These are phyloP conservation scores for Xylaria sp. DNA, from an alignment of 2,329 filamentous ascomycete genomes.

Conservation along the genomic window DNA sequence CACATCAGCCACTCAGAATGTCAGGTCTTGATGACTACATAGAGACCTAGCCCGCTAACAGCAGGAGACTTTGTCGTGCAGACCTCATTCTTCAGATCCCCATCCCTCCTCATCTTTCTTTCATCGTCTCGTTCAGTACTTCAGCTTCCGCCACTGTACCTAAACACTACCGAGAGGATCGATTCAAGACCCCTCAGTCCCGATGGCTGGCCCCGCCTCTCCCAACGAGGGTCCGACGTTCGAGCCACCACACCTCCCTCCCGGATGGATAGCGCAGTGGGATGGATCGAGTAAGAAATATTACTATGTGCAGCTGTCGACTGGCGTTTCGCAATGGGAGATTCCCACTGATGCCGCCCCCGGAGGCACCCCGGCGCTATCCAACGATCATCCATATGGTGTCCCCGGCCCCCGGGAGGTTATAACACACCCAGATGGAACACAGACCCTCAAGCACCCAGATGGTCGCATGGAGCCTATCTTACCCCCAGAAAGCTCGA, in stretches of 20 bases:
- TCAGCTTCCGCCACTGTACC: not conserved
- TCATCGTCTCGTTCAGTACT: not conserved
- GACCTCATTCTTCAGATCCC: slow-evolving; percentile 2
- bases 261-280: slow-evolving; percentile 75
- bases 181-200: slow-evolving; percentile 33
- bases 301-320: slow-evolving; percentile 75
- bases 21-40: not conserved
- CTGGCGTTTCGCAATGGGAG: slow-evolving; percentile 77
- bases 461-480: slow-evolving; percentile 67
- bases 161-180: slow-evolving; percentile 9
- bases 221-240: slow-evolving; percentile 65
- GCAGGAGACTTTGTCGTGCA: slow-evolving; percentile 12
- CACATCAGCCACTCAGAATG: slow-evolving; percentile 14
- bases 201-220: slow-evolving; percentile 63
- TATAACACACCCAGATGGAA: slow-evolving; percentile 67
- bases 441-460: slow-evolving; percentile 64
- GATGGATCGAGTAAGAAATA: slow-evolving; percentile 68
- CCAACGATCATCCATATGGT: slow-evolving; percentile 67
- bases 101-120: not conserved
- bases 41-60: slow-evolving; percentile 12
- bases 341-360: slow-evolving; percentile 68
- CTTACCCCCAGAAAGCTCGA: slow-evolving; percentile 55
- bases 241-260: slow-evolving; percentile 63
- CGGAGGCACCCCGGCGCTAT: slow-evolving; percentile 63
- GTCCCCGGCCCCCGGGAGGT: slow-evolving; percentile 56